Conservation (phyloP, 192 early-diverging fungal genomes). For the Piromyces finnis region DNA sequence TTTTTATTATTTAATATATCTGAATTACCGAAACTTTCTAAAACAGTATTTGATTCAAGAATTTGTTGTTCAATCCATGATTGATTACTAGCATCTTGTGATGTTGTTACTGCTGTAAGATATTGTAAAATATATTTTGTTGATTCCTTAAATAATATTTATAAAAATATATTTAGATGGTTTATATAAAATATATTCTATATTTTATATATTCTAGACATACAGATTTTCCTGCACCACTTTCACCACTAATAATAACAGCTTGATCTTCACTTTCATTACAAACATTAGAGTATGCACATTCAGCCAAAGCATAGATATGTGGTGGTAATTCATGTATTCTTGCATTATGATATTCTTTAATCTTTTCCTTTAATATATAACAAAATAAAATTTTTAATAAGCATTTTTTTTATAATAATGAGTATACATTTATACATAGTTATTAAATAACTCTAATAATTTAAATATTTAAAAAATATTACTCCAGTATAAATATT, state of each 20-base stretch:
- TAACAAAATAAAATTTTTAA: background rate
- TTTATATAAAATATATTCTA: no score
- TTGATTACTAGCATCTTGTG: conserved; percentile 6
- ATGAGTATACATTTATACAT: no score
- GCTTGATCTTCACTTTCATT: conserved; percentile 18
- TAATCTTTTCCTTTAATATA: conserved; percentile 9
- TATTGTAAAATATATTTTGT: conserved; percentile 36
- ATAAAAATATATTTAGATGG: no score
- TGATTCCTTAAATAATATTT: no score
- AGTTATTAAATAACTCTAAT: no score
- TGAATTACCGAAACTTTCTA: conserved; percentile 35
- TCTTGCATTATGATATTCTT: conserved; percentile 14
- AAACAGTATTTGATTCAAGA: conserved; percentile 33
- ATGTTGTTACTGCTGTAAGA: conserved; percentile 22
- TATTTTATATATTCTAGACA: no score
- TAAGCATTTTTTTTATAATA: background rate
- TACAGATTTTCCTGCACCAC: conserved; percentile 33
- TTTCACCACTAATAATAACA: conserved; percentile 34
- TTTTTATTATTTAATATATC: no score
- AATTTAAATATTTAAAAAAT: no score
- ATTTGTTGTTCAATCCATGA: conserved; percentile 42
- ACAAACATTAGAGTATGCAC: conserved; percentile 21
- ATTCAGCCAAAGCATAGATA: conserved; percentile 31
- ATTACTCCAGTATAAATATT: conserved; percentile 17
- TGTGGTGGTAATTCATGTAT: conserved; percentile 24